These are phyloP conservation scores for Nevesoporus exiguus DNA, from an alignment of 768 basidiomycete species.

Conservation along the genomic window DNA sequence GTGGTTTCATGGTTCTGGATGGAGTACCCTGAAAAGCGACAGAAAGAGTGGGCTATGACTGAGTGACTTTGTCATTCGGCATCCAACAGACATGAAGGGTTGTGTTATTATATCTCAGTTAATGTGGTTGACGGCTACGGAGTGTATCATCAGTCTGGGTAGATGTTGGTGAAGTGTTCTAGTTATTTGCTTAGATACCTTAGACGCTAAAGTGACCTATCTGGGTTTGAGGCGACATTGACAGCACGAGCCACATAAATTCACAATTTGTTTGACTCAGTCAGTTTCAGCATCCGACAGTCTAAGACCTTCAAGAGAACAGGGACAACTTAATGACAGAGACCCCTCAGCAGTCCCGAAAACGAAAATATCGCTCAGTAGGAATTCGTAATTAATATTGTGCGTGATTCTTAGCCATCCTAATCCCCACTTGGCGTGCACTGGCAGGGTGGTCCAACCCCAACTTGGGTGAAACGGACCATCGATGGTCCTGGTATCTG, in stretches of 20 bases:
- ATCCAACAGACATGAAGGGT: conserved; percentile 3
- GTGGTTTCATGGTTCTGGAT: neutral
- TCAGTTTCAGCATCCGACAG: neutral
- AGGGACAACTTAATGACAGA: conserved; percentile 19
- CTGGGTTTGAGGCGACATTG: neutral
- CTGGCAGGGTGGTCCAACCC: conserved; percentile 65
- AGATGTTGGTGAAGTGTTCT: conserved; percentile 1
- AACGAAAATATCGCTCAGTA: conserved; percentile 54
- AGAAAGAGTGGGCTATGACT: no score
- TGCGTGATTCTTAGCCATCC: neutral
- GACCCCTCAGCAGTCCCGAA: conserved; percentile 24
- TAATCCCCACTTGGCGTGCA: conserved; percentile 2
- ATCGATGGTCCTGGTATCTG: conserved; percentile 84
- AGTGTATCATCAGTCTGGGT: conserved; percentile 5
- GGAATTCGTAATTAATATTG: conserved; percentile 19
- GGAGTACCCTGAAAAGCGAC: no score
- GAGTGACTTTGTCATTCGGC: neutral
- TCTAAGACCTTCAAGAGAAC: neutral
- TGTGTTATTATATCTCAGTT: conserved; percentile 28
- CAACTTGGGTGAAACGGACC: conserved; percentile 58
- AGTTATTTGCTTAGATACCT: conserved; percentile 20
- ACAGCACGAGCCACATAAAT: neutral
- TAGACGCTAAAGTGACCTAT: neutral
- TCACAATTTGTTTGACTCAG: neutral
- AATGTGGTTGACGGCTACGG: conserved; percentile 14